These are phyloP conservation scores for Hortiboletus flavorubellus DNA, from an alignment of 768 basidiomycete species.

Conservation along the genomic window DNA sequence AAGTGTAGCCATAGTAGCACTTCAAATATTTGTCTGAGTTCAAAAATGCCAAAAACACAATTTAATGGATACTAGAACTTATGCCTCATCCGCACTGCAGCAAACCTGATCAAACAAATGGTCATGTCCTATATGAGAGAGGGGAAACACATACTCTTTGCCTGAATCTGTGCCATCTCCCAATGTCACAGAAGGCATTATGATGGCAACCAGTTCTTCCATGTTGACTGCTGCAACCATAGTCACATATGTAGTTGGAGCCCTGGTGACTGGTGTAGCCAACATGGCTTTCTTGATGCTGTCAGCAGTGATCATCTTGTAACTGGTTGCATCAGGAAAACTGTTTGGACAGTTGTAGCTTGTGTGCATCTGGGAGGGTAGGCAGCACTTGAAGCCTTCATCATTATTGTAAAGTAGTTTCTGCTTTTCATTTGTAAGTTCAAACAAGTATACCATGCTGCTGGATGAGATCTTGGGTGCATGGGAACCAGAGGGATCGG, in stretches of 20 bases:
- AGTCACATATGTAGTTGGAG: neutral
- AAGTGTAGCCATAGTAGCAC: no score
- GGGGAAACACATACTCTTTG: constrained; percentile 5
- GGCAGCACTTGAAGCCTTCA: constrained; percentile 28
- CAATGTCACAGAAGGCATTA: neutral
- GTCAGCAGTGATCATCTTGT: constrained; percentile 13
- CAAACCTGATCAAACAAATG: no score
- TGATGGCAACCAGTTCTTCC: neutral
- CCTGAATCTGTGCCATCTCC: neutral
- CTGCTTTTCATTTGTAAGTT: constrained; percentile 6
- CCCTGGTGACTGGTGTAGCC: no score
- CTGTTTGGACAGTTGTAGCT: constrained; percentile 17
- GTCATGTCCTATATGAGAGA: no score
- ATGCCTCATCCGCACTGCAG: no score
- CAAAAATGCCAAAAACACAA: no score
- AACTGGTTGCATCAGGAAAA: constrained; percentile 15
- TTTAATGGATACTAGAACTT: no score
- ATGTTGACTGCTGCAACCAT: neutral
- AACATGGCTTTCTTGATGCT: no score
- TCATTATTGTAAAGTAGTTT: constrained; percentile 8
- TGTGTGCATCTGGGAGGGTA: neutral
- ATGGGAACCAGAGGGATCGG: neutral
- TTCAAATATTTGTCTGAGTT: no score
- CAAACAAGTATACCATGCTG: neutral
- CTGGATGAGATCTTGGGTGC: no score